phyloP scores from a whole-genome alignment of 2,329 filamentous ascomycete genomes.

The Emergomyces pasteurianus region DNA sequence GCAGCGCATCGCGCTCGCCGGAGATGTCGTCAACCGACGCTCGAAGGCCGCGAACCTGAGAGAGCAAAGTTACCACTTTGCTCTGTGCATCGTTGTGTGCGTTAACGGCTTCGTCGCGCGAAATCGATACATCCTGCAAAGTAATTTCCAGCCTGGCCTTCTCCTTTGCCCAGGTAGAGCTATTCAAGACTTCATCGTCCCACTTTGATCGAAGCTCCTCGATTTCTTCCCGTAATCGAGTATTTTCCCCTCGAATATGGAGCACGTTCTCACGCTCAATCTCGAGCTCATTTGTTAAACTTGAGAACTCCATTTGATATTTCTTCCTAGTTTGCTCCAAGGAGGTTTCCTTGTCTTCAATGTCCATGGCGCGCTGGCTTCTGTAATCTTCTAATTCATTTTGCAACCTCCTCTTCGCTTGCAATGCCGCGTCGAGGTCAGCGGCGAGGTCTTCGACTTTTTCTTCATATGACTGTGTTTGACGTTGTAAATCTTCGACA shows the following conservation, averaged over 20 bases:
- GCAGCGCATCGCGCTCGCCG: conserved; percentile 69
- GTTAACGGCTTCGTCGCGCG: conserved; percentile 83
- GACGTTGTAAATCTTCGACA: conserved; percentile 80
- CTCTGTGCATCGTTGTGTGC: conserved; percentile 92
- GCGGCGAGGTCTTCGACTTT: conserved; percentile 83
- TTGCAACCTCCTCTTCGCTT: conserved; percentile 87
- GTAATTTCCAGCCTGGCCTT: conserved; percentile 85
- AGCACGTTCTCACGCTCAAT: conserved; percentile 83
- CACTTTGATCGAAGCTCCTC: conserved; percentile 92
- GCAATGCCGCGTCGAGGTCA: conserved; percentile 71
- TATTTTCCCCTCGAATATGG: conserved; percentile 71
- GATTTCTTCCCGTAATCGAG: conserved; percentile 83
- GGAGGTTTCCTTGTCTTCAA: conserved; percentile 90
- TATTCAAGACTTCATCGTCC: conserved; percentile 97
- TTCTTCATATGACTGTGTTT: conserved; percentile 82
- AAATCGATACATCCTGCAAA: conserved; percentile 74
- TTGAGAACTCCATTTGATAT: conserved; percentile 86
- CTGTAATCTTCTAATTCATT: conserved; percentile 97
- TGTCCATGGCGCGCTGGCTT: conserved; percentile 85
- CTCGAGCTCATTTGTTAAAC: conserved; percentile 82
- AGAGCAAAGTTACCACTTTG: conserved; percentile 81
- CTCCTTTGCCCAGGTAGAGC: conserved; percentile 96
- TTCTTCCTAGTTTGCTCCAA: conserved; percentile 97
- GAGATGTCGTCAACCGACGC: conserved; percentile 75
- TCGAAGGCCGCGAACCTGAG: conserved; percentile 75